Percentiles rank a stretch among this genome's conserved stretches.
Evolutionary conservation across 2,329 filamentous ascomycete genomes (phyloP).

Genomic region (Periconia sp.): DNA sequence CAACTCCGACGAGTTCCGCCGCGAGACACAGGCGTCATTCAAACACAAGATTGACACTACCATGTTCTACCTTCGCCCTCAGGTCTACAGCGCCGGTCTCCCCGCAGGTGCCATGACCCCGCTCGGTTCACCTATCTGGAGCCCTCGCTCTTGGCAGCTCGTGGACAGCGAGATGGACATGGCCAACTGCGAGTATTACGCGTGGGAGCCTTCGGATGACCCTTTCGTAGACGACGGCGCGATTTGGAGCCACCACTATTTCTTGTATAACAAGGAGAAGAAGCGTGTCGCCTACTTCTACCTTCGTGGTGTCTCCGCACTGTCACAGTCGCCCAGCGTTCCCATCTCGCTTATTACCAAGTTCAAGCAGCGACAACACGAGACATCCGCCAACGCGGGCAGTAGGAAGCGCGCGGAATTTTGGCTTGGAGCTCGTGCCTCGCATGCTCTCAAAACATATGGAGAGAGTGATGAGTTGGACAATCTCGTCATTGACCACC

Average conservation of each 20-base stretch:
- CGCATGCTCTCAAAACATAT: constrained; percentile 47
- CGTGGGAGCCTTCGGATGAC: constrained; percentile 85
- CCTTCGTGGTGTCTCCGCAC: constrained; percentile 81
- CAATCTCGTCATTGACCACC: constrained; percentile 42
- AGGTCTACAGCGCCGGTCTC: constrained; percentile 45
- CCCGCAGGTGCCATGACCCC: constrained; percentile 52
- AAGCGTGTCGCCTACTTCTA: constrained; percentile 96
- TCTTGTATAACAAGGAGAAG: constrained; percentile 91
- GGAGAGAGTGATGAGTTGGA: constrained; percentile 49
- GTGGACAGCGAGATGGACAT: constrained; percentile 95
- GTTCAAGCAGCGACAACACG: constrained; percentile 47
- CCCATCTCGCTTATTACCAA: constrained; percentile 39
- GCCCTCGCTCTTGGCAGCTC: constrained; percentile 85
- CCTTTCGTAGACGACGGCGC: constrained; percentile 90
- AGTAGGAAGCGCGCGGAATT: constrained; percentile 81
- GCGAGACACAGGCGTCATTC: constrained; percentile 76
- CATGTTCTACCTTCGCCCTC: constrained; percentile 79
- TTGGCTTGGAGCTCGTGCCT: constrained; percentile 75
- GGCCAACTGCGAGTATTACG: constrained; percentile 85
- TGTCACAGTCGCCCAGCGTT: constrained; percentile 62
- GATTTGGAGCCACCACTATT: constrained; percentile 95
- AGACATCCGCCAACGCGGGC: constrained; percentile 54
- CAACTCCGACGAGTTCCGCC: constrained; percentile 84
- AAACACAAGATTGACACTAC: constrained; percentile 87
- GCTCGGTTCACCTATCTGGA: constrained; percentile 68